Conservation (phyloP, 139 green algal species). For the Monoraphidium neglectum region DNA sequence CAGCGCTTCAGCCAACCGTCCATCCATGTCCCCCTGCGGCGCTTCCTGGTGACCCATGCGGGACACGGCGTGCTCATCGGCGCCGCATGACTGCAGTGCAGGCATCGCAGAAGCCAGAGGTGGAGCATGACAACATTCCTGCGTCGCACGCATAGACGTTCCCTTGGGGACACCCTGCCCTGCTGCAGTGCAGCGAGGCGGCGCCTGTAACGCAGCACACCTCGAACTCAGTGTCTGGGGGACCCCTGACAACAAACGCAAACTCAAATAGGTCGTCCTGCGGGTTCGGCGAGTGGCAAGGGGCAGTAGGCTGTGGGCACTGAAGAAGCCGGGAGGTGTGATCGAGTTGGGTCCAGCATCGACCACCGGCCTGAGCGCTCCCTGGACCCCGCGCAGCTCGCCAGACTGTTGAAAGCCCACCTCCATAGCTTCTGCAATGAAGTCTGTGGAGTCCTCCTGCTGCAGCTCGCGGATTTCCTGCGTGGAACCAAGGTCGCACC, state of each 20-base stretch:
- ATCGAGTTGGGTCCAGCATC: neutral
- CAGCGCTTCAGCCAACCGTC: no score
- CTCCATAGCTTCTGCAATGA: constrained; percentile 82
- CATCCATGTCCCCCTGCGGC: no score
- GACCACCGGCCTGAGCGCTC: neutral
- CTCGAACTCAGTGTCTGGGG: constrained; percentile 91
- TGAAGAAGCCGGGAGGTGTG: neutral
- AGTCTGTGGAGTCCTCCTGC: constrained; percentile 61
- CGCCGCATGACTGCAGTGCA: no score
- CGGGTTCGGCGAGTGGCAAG: neutral
- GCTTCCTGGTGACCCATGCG: no score
- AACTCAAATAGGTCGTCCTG: constrained; percentile 99
- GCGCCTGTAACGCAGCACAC: constrained; percentile 51
- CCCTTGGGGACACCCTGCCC: no score
- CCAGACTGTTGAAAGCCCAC: constrained; percentile 33
- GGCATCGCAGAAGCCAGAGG: no score
- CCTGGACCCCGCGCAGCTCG: neutral
- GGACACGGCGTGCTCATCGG: no score
- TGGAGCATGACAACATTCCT: no score
- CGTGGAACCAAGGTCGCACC: neutral
- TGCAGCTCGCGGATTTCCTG: constrained; percentile 91
- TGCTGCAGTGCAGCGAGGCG: no score
- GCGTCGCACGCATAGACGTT: no score
- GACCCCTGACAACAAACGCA: constrained; percentile 94
- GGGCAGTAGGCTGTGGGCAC: neutral